Evolutionary conservation across 345 rosid species (phyloP).

Genomic region (Linum trigynum): DNA sequence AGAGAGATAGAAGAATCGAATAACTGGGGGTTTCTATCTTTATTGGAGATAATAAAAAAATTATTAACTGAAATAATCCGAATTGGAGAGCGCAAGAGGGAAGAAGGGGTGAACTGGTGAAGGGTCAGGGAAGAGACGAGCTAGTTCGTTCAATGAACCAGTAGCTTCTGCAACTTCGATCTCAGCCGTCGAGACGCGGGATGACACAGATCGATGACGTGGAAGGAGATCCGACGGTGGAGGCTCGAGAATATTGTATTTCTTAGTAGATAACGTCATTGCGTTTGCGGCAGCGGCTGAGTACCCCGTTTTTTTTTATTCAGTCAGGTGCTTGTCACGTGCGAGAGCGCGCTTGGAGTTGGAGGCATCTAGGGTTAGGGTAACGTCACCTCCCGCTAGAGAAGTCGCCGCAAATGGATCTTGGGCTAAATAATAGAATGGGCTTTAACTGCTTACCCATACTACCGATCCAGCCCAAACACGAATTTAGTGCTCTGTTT

Average conservation of each 20-base stretch:
- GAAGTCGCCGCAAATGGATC: not conserved
- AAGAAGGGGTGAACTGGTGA: conserved; percentile 19
- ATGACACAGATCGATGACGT: conserved; percentile 48
- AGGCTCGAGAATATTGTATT: conserved; percentile 24
- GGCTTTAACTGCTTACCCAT: not conserved
- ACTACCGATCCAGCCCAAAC: not conserved
- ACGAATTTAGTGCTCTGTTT: too few species aligned
- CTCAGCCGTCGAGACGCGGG: conserved; percentile 43
- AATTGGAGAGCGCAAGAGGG: conserved; percentile 8
- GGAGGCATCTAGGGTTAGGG: conserved; percentile 30
- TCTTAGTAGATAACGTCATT: conserved; percentile 13
- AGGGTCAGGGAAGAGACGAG: conserved; percentile 17
- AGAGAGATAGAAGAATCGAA: not conserved
- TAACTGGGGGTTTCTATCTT: conserved; percentile 3
- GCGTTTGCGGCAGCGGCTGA: conserved; percentile 32
- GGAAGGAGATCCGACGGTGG: conserved; percentile 37
- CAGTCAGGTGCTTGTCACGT: conserved; percentile 35
- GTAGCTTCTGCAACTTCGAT: conserved; percentile 46
- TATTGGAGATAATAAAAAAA: conserved; percentile 1
- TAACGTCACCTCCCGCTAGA: not conserved
- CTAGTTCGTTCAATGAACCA: conserved; percentile 41
- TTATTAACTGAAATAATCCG: not conserved
- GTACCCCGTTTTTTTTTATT: not conserved
- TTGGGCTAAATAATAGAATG: not conserved
- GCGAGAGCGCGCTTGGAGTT: conserved; percentile 3